Conservation (phyloP, 1,284 basidiomycete genomes). For the Papiliotrema terrestris region DNA sequence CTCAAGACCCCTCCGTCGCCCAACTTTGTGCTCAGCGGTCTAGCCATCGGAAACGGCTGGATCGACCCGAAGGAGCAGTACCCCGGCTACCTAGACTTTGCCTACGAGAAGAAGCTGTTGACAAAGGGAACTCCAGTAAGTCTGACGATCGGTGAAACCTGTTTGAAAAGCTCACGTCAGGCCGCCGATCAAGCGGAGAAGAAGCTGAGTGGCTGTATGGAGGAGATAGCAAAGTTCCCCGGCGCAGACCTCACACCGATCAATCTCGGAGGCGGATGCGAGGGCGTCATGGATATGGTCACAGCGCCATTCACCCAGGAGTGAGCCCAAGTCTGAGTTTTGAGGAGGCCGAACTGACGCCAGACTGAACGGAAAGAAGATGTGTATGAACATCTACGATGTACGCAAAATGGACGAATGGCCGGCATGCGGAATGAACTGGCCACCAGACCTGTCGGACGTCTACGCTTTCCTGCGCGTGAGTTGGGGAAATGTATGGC, state of each 20-base stretch:
- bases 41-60: slow-evolving; percentile 96
- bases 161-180: slow-evolving; percentile 38
- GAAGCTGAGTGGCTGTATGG: slow-evolving; percentile 64
- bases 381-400: slow-evolving; percentile 95
- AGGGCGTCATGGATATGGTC: slow-evolving; percentile 62
- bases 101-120: slow-evolving; percentile 72
- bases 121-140: slow-evolving; percentile 67
- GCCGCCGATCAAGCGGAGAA: slow-evolving; percentile 63
- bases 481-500: slow-evolving; percentile 31
- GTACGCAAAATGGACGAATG: slow-evolving; percentile 76
- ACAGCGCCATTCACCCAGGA: slow-evolving; percentile 60
- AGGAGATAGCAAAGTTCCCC: slow-evolving; percentile 52
- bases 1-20: slow-evolving; percentile 61
- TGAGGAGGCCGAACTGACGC: not conserved
- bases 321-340: slow-evolving; percentile 52
- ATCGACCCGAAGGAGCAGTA: slow-evolving; percentile 88
- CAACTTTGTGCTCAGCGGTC: slow-evolving; percentile 61
- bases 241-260: slow-evolving; percentile 56
- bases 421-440: slow-evolving; percentile 97
- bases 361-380: slow-evolving; percentile 66
- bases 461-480: slow-evolving; percentile 78
- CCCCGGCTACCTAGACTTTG: slow-evolving; percentile 83
- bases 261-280: slow-evolving; percentile 60
- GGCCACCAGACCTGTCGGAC: slow-evolving; percentile 83
- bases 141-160: slow-evolving; percentile 4